Conservation (phyloP, 805 yeast genomes). For the Pichia deserticola region DNA sequence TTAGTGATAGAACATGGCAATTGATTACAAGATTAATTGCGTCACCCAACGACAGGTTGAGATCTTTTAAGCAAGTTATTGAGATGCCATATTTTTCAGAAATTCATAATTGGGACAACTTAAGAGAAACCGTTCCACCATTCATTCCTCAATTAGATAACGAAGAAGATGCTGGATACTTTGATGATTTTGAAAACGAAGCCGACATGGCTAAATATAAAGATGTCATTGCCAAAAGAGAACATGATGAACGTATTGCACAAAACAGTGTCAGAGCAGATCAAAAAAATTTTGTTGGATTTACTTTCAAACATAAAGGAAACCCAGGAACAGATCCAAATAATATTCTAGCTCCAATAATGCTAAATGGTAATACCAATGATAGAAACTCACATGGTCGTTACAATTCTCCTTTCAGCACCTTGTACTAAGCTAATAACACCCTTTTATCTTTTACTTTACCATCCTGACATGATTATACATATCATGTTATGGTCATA, state of each 20-base stretch:
- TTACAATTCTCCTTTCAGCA: constrained; percentile 30
- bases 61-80: constrained; percentile 74
- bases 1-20: constrained; percentile 95
- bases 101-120: constrained; percentile 57
- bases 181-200: constrained; percentile 94
- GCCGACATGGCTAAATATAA: constrained; percentile 96
- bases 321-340: constrained; percentile 43
- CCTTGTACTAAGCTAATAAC: constrained; percentile 17
- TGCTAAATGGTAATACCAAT: constrained; percentile 19
- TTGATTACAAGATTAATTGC: constrained; percentile 74
- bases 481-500: no score
- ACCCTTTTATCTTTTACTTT: no score
- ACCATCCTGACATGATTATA: no score
- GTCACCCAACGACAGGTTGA: constrained; percentile 65
- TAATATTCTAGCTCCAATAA: constrained; percentile 28
- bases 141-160: constrained; percentile 94
- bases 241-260: constrained; percentile 72
- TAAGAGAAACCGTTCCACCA: constrained; percentile 77
- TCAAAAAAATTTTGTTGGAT: constrained; percentile 80
- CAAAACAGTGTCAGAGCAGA: constrained; percentile 53
- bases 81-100: constrained; percentile 78
- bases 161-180: constrained; percentile 97
- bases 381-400: constrained; percentile 17
- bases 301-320: constrained; percentile 83
- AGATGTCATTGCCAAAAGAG: constrained; percentile 91